These are phyloP conservation scores for Periconia sp. DNA, from an alignment of 2,329 filamentous ascomycete species.

Conservation along the genomic window DNA sequence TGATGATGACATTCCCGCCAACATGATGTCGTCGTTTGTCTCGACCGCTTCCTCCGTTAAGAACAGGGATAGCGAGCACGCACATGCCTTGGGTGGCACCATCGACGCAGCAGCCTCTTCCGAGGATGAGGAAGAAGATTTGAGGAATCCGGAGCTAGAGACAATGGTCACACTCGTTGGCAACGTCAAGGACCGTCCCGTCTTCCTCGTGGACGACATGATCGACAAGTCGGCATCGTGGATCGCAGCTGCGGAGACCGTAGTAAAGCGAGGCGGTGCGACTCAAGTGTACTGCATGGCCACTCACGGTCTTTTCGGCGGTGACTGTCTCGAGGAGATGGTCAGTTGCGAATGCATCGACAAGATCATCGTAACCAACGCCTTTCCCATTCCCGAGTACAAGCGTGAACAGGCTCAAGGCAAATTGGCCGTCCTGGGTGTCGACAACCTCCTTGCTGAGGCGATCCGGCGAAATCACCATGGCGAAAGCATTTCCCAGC, in stretches of 20 bases:
- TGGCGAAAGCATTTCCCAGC: slow-evolving; percentile 75
- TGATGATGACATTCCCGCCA: slow-evolving; percentile 68
- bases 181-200: slow-evolving; percentile 84
- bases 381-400: slow-evolving; percentile 85
- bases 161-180: slow-evolving; percentile 98
- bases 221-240: slow-evolving; percentile 97
- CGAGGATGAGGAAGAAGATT: slow-evolving; percentile 92
- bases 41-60: slow-evolving; percentile 76
- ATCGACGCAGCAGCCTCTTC: slow-evolving; percentile 82
- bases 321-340: slow-evolving; percentile 86
- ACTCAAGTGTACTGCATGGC: slow-evolving; percentile 98
- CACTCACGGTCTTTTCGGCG: slow-evolving; percentile 92
- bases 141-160: slow-evolving; percentile 80
- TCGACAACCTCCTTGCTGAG: slow-evolving; percentile 87
- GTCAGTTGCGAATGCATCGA: slow-evolving; percentile 93
- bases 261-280: slow-evolving; percentile 88
- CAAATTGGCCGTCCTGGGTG: slow-evolving; percentile 88
- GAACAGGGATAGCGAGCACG: slow-evolving; percentile 55
- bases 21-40: slow-evolving; percentile 82
- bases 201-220: slow-evolving; percentile 98
- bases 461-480: slow-evolving; percentile 96
- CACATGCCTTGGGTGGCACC: slow-evolving; percentile 79
- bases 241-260: slow-evolving; percentile 96
- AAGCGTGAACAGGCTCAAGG: slow-evolving; percentile 69
- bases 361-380: slow-evolving; percentile 93